These are phyloP conservation scores for Cercis canadensis DNA, from an alignment of 306 rosid species.

Conservation along the genomic window DNA sequence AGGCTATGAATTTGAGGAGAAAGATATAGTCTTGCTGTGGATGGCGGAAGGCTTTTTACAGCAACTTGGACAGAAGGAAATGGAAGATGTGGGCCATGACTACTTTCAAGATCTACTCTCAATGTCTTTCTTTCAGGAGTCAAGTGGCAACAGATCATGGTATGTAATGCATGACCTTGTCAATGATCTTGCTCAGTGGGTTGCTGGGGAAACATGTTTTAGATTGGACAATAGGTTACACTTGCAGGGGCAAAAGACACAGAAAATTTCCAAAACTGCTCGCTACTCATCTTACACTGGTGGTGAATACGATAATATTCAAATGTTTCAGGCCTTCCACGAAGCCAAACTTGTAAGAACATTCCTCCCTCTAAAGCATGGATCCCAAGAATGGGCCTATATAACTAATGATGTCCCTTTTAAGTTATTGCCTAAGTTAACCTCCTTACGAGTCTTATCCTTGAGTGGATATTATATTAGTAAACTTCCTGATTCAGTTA, in stretches of 20 bases:
- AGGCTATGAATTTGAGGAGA: constrained; percentile 12
- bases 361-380: constrained; percentile 18
- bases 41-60: constrained; percentile 46
- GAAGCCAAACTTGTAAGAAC: constrained; percentile 19
- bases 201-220: constrained; percentile 5
- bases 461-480: background rate
- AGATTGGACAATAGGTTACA: background rate
- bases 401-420: background rate
- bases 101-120: constrained; percentile 27
- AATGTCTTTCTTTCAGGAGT: constrained; percentile 31
- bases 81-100: constrained; percentile 35
- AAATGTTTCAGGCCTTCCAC: constrained; percentile 2
- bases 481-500: constrained; percentile 15
- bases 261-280: constrained; percentile 5
- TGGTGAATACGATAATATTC: constrained; percentile 18
- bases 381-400: background rate
- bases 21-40: constrained; percentile 35
- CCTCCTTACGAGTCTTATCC: constrained; percentile 21
- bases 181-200: constrained; percentile 12
- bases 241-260: background rate
- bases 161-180: constrained; percentile 20
- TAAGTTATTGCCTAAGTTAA: background rate
- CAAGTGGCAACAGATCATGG: constrained; percentile 10
- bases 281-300: constrained; percentile 31
- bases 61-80: constrained; percentile 8